Conservation (phyloP, 73 alveolate species). For the Durusdinium trenchii region DNA sequence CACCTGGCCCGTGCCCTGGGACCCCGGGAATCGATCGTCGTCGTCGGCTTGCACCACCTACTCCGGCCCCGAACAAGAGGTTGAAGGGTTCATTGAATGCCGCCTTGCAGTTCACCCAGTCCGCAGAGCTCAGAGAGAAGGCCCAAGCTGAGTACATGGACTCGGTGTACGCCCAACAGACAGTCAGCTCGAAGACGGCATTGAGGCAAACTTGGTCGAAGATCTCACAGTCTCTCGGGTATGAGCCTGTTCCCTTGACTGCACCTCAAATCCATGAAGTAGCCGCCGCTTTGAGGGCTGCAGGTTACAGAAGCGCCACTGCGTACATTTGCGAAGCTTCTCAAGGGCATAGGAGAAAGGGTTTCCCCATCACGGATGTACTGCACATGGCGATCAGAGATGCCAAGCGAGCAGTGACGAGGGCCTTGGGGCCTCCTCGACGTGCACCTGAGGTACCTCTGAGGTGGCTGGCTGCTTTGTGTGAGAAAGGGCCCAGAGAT, state of each 20-base stretch:
- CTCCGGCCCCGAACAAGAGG: background rate
- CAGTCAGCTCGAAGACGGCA: background rate
- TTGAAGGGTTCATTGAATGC: background rate
- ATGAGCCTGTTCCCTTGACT: background rate
- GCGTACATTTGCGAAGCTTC: conserved; percentile 8
- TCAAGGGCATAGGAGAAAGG: background rate
- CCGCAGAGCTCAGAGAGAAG: background rate
- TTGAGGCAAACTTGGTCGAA: background rate
- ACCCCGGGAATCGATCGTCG: background rate
- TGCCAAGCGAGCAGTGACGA: conserved; percentile 1
- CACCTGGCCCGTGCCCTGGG: too few relatives aligned
- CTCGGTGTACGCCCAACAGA: background rate
- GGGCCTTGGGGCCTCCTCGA: background rate
- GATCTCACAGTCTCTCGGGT: background rate
- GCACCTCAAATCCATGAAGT: background rate
- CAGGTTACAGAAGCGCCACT: background rate
- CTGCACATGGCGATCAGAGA: background rate
- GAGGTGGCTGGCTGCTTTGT: background rate
- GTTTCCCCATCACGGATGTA: background rate
- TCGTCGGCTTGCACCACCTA: background rate
- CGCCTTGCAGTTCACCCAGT: background rate
- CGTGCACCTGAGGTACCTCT: background rate
- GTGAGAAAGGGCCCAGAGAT: background rate
- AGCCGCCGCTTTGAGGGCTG: background rate
- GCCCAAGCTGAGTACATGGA: background rate